These are phyloP conservation scores for Phytophthora agathidicida DNA, from an alignment of 352 stramenopile species.

Conservation along the genomic window DNA sequence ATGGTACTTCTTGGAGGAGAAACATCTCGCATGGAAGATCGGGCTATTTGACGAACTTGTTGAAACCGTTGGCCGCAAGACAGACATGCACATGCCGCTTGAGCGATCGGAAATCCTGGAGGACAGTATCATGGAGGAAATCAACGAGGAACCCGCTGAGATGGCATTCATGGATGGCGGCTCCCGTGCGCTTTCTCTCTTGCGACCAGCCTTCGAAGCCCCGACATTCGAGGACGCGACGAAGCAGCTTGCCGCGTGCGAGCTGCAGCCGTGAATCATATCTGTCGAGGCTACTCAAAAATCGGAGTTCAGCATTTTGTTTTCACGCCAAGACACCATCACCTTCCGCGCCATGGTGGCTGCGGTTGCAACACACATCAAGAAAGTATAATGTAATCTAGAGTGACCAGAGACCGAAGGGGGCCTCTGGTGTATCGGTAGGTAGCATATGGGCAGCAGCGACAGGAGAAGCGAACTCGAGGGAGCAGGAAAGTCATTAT, in stretches of 20 bases:
- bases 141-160: constrained; percentile 33
- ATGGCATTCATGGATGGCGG: constrained; percentile 35
- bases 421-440: constrained; percentile 41
- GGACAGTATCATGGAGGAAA: constrained; percentile 56
- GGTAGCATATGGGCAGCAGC: constrained; percentile 34
- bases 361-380: constrained; percentile 39
- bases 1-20: constrained; percentile 77
- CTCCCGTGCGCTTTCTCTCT: constrained; percentile 30
- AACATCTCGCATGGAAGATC: constrained; percentile 79
- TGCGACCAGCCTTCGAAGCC: constrained; percentile 30
- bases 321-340: constrained; percentile 25
- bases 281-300: constrained; percentile 1
- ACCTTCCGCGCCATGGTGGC: constrained; percentile 25
- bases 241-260: constrained; percentile 46
- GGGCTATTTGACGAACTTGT: constrained; percentile 82
- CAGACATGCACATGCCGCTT: constrained; percentile 41
- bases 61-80: constrained; percentile 65
- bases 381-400: constrained; percentile 55
- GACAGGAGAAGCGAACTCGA: constrained; percentile 28
- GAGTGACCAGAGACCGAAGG: constrained; percentile 37
- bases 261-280: constrained; percentile 43
- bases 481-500: constrained; percentile 35
- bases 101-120: constrained; percentile 50
- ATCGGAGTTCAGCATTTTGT: too few relatives aligned
- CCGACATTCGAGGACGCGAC: constrained; percentile 54